Evolutionary conservation across 1,139 yeast genomes (phyloP).

Genomic region (Protomyces inouyei): DNA sequence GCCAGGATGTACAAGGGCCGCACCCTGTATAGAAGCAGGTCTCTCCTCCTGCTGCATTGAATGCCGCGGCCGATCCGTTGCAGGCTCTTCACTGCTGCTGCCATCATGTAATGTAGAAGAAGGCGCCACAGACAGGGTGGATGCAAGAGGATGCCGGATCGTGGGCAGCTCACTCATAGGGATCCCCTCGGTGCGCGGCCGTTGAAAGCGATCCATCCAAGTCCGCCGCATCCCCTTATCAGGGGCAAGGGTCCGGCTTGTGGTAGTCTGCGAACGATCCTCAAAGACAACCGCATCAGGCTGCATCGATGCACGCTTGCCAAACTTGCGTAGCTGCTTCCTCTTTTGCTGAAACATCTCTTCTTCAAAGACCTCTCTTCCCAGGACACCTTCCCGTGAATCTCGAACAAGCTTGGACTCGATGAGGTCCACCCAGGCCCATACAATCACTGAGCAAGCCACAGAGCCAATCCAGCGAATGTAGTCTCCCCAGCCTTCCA

Average conservation of each 20-base stretch:
- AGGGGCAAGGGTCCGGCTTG: not conserved
- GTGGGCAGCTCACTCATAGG: not conserved
- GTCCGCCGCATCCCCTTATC: not conserved
- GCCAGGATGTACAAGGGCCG: not conserved
- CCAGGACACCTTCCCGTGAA: slow-evolving; percentile 74
- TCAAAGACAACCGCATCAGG: not conserved
- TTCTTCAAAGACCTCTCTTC: slow-evolving; percentile 73
- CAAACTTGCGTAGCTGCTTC: not conserved
- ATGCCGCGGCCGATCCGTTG: not conserved
- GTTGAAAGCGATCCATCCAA: not conserved
- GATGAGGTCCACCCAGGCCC: slow-evolving; percentile 84
- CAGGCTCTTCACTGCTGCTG: not conserved
- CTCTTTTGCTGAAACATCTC: slow-evolving; percentile 39
- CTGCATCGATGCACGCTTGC: slow-evolving; percentile 35
- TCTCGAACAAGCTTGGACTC: slow-evolving; percentile 56
- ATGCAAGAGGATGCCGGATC: not conserved
- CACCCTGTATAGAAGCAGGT: not conserved
- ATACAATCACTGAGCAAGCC: slow-evolving; percentile 54
- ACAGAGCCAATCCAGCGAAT: slow-evolving; percentile 55
- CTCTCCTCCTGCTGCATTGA: not conserved
- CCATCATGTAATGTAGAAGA: not conserved
- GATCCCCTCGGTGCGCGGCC: slow-evolving; percentile 1
- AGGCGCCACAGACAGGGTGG: not conserved
- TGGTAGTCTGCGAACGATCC: not conserved
- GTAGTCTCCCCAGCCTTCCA: slow-evolving; percentile 67